phyloP scores from a whole-genome alignment of 2,329 filamentous ascomycete species.

The Colletotrichum karsti region DNA sequence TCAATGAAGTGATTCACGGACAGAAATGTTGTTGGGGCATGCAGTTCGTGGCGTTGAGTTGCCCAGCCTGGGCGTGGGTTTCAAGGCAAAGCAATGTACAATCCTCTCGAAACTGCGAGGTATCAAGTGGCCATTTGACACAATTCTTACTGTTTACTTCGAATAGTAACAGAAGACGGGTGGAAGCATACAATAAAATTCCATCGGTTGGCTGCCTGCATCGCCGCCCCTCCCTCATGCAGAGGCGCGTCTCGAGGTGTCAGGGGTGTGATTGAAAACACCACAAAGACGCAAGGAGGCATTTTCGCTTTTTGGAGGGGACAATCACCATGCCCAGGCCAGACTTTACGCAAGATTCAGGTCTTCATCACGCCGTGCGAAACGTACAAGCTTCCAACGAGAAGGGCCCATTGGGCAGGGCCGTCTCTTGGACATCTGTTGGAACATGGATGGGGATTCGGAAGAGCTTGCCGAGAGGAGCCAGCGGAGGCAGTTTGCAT shows the following conservation, averaged over 20 bases:
- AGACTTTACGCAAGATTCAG: background rate
- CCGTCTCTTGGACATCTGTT: background rate
- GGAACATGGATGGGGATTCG: background rate
- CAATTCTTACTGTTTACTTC: background rate
- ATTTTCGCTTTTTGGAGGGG: background rate
- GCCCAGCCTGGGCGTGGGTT: too few relatives aligned
- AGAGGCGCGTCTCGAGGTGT: background rate
- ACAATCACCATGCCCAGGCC: too few relatives aligned
- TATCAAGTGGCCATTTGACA: background rate
- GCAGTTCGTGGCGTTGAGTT: too few relatives aligned
- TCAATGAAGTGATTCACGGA: slow-evolving; percentile 33
- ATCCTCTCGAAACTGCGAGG: background rate
- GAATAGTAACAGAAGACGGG: background rate
- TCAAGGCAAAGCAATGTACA: too few relatives aligned
- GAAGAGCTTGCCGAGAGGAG: background rate
- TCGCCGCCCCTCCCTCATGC: background rate
- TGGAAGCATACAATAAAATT: background rate
- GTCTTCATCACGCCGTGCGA: background rate
- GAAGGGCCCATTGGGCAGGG: background rate
- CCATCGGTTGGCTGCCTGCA: background rate
- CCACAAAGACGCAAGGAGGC: background rate
- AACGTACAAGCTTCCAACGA: background rate
- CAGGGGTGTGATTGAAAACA: too few relatives aligned
- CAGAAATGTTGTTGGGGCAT: background rate
- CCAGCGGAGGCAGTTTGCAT: background rate